Evolutionary conservation across 352 stramenopile genomes (phyloP).

Genomic region (Lagenidium giganteum): DNA sequence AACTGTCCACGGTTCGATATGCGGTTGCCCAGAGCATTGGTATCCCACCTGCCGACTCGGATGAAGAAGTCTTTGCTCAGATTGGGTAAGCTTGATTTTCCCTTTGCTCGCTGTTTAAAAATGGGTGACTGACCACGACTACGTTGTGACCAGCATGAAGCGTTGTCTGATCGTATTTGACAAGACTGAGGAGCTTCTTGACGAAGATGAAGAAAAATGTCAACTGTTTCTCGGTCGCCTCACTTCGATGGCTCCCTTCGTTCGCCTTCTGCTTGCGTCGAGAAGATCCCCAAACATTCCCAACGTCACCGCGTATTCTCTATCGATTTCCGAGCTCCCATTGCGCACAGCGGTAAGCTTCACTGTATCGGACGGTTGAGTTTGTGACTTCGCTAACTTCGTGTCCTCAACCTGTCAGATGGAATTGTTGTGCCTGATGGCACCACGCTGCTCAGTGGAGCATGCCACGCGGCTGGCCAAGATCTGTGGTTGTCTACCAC

Average conservation of each 20-base stretch:
- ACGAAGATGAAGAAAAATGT: slow-evolving; percentile 58
- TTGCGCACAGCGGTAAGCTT: slow-evolving; percentile 38
- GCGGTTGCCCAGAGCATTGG: slow-evolving; percentile 65
- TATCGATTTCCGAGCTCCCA: slow-evolving; percentile 56
- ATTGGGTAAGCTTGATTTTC: slow-evolving; percentile 23
- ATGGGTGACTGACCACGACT: no score
- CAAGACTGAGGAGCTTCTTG: slow-evolving; percentile 61
- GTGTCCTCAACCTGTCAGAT: slow-evolving; percentile 17
- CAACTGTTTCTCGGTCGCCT: slow-evolving; percentile 50
- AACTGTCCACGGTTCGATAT: slow-evolving; percentile 62
- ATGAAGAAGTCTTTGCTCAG: slow-evolving; percentile 64
- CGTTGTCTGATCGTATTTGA: slow-evolving; percentile 59
- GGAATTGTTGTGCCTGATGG: slow-evolving; percentile 46
- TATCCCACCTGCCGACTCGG: slow-evolving; percentile 48
- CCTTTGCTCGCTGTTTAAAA: no score
- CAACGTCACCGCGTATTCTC: slow-evolving; percentile 55
- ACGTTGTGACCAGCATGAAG: slow-evolving; percentile 33
- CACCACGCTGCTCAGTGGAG: slow-evolving; percentile 38
- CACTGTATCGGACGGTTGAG: background rate
- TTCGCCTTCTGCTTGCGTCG: slow-evolving; percentile 52
- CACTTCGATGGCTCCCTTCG: slow-evolving; percentile 48
- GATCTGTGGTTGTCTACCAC: slow-evolving; percentile 58
- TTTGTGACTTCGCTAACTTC: background rate
- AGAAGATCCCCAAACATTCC: slow-evolving; percentile 54
- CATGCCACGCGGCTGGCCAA: slow-evolving; percentile 42